Evolutionary conservation across 495 filamentous ascomycete species (phyloP).

Genomic region (Arthonia radiata): DNA sequence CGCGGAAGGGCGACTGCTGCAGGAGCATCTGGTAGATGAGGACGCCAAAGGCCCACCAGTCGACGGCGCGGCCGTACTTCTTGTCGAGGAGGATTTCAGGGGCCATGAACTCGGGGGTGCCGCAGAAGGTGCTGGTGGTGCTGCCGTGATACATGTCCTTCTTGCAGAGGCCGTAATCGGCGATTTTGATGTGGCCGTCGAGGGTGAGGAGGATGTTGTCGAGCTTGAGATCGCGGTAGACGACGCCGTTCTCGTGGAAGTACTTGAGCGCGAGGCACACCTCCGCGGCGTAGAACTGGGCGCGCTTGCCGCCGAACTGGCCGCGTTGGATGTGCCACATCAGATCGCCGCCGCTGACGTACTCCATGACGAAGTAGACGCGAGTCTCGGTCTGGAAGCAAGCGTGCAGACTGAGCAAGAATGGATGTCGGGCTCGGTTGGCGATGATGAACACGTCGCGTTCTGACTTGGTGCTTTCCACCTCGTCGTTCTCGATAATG

Average conservation of each 20-base stretch:
- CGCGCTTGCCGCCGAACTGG: conserved; percentile 83
- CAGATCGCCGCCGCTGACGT: conserved; percentile 93
- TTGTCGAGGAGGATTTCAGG: conserved; percentile 98
- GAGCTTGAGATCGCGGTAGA: conserved; percentile 97
- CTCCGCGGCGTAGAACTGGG: conserved; percentile 97
- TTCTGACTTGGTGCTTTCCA: conserved; percentile 95
- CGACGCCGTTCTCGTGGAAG: conserved; percentile 98
- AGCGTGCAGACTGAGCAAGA: conserved; percentile 82
- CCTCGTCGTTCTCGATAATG: conserved; percentile 98
- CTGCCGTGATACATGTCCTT: conserved; percentile 99
- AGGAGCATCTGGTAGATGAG: conserved; percentile 99
- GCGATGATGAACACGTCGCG: conserved; percentile 93
- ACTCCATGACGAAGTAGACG: conserved; percentile 99
- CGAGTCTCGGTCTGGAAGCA: conserved; percentile 99
- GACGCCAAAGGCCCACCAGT: conserved; percentile 99
- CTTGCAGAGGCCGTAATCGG: conserved; percentile 95
- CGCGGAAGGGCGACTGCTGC: conserved; percentile 95
- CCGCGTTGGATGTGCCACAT: conserved; percentile 98
- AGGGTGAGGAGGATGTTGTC: conserved; percentile 93
- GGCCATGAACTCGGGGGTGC: conserved; percentile 98
- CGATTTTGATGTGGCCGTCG: conserved; percentile 97
- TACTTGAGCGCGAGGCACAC: conserved; percentile 95
- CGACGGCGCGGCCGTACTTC: conserved; percentile 94
- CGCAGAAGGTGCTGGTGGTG: conserved; percentile 94
- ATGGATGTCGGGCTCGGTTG: conserved; percentile 96